Base-by-base conservation (phyloP, 2,329 filamentous ascomycete genomes). In the Cladosporium sp. region DNA sequence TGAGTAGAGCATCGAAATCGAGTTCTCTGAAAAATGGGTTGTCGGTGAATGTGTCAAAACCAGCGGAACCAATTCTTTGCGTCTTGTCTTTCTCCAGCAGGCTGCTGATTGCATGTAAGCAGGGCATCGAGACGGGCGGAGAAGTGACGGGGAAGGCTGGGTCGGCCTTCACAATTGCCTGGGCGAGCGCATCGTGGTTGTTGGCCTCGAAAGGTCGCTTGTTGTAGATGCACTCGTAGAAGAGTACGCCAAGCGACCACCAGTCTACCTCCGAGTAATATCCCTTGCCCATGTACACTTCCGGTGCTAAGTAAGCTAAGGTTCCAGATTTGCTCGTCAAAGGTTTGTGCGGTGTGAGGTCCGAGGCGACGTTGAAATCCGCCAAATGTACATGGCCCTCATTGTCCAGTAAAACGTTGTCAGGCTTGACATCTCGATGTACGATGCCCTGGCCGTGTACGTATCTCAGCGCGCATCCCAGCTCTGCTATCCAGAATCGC, bases 181-280 rank as follows among this genome's bases (percentile, higher is more conserved):
- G 82, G 61, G 86, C 86, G 45, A 98, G 76, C 6, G 83, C 82
- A 52, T 89, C 84, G 66, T 96, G 90, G 44, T 84, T 91, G 61
- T 85, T 89, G 49, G 89, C 92, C 66, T 96, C 90, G 60, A 97
- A 98, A 18, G 93, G 93, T 63, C 93, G 83, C 89, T 95, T 97
- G 74, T 95, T 95, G 75, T 97, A 98, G 59, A 98, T 96, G 78
- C 93, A 97, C 71, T 98, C 93, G 70, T 96, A 98, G 70, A 97
- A 97, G n/a, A 95, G 80, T 43, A 98, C 93, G 45, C 93, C 93
- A 18, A 98, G 73, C 5, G 93, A 97, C 93, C 93, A 98, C 93
- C 93, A 98, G 69, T 98, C 93, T 40, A 93, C 91, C 62, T 93
- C 88, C 43, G 84, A 83, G 55, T 87, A 85, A 66, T 98, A 98